A percentile compares a stretch with the other conserved stretches of the same genome.
Evolutionary conservation across 2,329 filamentous ascomycete species (phyloP).

Genomic region (Verticillium longisporum): DNA sequence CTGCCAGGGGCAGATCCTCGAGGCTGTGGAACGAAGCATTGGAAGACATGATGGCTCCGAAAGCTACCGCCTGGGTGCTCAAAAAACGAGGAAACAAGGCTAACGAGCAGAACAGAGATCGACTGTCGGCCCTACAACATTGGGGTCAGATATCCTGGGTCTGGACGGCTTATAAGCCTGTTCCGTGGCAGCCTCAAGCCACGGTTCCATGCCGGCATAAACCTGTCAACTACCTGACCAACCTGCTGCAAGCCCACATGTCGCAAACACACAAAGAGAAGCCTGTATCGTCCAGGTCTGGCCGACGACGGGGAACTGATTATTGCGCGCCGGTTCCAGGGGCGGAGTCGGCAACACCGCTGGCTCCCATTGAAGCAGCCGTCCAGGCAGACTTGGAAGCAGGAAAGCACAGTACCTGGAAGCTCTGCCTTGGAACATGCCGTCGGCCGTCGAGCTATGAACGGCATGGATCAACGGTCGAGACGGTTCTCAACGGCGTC

Average conservation of each 20-base stretch:
- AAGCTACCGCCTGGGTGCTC: neutral
- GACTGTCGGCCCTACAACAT: neutral
- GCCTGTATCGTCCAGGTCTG: neutral
- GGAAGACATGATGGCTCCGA: slow-evolving; percentile 4
- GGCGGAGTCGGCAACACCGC: neutral
- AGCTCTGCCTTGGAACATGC: neutral
- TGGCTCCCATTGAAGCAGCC: neutral
- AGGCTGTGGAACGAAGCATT: slow-evolving; percentile 8
- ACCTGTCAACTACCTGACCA: neutral
- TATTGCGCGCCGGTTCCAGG: neutral
- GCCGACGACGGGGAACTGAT: neutral
- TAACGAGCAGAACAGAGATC: neutral
- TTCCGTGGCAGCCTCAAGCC: neutral
- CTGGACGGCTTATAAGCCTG: neutral
- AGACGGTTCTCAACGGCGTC: neutral
- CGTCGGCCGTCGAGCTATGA: neutral
- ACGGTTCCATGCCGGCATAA: neutral
- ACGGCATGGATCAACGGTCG: neutral
- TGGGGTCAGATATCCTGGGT: neutral
- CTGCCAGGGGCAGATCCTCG: slow-evolving; percentile 9
- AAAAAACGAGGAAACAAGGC: neutral
- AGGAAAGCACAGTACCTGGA: neutral
- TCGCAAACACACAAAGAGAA: neutral
- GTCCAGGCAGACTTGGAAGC: too few species aligned
- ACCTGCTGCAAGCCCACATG: neutral